Evolutionary conservation across 1,139 yeast species (phyloP).

Genomic region (Yamadazyma friedrichii): DNA sequence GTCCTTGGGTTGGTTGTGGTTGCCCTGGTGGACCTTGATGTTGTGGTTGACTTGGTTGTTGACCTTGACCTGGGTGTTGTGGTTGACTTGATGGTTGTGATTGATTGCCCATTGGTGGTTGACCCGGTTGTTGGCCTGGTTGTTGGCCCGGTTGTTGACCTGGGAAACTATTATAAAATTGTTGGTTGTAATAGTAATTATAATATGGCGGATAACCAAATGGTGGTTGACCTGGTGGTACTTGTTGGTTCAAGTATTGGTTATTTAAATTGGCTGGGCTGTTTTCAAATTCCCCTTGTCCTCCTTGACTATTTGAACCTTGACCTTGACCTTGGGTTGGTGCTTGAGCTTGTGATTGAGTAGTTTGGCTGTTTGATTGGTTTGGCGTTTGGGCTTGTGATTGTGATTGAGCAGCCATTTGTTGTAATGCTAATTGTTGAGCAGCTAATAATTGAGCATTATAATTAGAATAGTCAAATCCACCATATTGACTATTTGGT

Average conservation of each 20-base stretch:
- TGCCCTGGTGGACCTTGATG: constrained; percentile 8
- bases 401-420: constrained; percentile 15
- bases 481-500: constrained; percentile 41
- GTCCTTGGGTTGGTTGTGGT: constrained; percentile 4
- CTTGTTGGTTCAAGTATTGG: constrained; percentile 8
- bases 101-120: constrained; percentile 7
- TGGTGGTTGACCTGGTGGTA: constrained; percentile 8
- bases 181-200: constrained; percentile 7
- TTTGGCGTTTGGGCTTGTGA: constrained; percentile 1
- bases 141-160: constrained; percentile 18
- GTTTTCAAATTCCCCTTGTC: constrained; percentile 5
- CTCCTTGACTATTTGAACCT: background rate
- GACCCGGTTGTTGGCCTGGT: constrained; percentile 7
- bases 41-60: constrained; percentile 3
- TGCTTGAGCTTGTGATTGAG: background rate
- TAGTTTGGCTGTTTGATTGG: background rate
- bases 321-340: background rate
- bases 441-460: constrained; percentile 39
- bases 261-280: constrained; percentile 9
- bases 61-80: constrained; percentile 17
- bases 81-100: constrained; percentile 7
- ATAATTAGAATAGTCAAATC: constrained; percentile 44
- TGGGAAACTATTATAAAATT: constrained; percentile 8
- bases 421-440: constrained; percentile 27
- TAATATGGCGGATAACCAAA: constrained; percentile 7